Base-by-base conservation (phyloP, 495 filamentous ascomycete species). In the Lasiosphaeria miniovina region DNA sequence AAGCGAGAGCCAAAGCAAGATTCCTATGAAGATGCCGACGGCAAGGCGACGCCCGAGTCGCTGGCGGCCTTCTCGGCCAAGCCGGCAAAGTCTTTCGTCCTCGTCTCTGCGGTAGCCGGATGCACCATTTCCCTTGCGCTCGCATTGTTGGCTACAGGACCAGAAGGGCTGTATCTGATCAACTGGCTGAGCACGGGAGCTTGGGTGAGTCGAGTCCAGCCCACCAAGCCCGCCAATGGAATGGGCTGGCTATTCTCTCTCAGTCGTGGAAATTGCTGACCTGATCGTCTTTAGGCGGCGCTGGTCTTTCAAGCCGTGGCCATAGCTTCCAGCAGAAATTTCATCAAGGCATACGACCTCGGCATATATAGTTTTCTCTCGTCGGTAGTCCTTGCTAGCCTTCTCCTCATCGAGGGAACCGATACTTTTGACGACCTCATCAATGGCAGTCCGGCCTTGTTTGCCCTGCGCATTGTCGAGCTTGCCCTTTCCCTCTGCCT, bases 1-100 rank as follows among this genome's bases (percentile, higher is more conserved):
- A 69, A 59, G 17, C 70, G 68, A 57, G 68, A 66, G 34, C 62
- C 64, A 9, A 75, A 68, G 54, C 65, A 68, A 40, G 72, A 75
- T 1, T 60, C 75, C 5, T 89, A 88, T 60, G 75, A 84, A 67
- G 86, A 89, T 68, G 73, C 77, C 61, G 86, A 89, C 70, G 86
- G 86, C 55, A 70, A 74, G 61, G 83, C 85, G 36, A 86, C 81
- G 0, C 73, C 77, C 49, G 79, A 86, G 61, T 80, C 83, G 5
- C 62, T 82, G 61, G 76, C 77, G 34, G 71, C 70, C 41, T 88
- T 80, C 65, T 83, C 82, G 32, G 71, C 75, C 36, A 79, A 71
- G 56, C 41, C 75, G 6, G 78, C 81, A 36, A 87, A 80, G 59
- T 54, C 70, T 31, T 17, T 75, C 12, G 67, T 85, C 51, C 56